Base-by-base conservation (phyloP, 768 basidiomycete species). In the Podaxis rugospora region DNA sequence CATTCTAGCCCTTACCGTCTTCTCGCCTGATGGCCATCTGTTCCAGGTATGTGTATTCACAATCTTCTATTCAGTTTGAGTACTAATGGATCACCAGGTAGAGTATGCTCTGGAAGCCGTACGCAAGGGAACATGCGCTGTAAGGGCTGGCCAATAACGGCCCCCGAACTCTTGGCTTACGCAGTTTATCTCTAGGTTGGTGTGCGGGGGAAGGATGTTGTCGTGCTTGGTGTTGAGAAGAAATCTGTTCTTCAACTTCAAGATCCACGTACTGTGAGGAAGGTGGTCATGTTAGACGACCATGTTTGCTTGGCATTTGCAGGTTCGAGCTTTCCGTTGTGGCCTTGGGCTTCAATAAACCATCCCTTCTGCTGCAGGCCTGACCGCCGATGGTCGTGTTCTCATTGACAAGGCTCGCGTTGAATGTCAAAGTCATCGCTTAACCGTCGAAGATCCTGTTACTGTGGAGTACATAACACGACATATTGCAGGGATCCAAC, bases 71-170 rank as follows among this genome's bases (percentile, higher is more conserved):
- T 53, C 44, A 49, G 59, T 57, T 55, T 37, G 65, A 13, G 35
- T 44, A 69, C 63, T 46, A 46, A 53, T 25, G 16, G 47, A 39
- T 27, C 62, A 62, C 52, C 75, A 98, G 95, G 97, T 99, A 66
- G 97, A 99, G 78, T 99, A 99, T 74, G 97, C 97, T 11, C 78
- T 89, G n/a, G 97, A 99, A 75, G 97, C 97, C 57, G 97, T 98
- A 58, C 80, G 93, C 68, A 93, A 95, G 72, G 97, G 97, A 47
- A 98, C 97, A 11, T 98, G 95, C 74, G 96, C 95, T 62, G 97
- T 98, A 71, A 68, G 84, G 62, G 39, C 1, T 6, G 9, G 3
- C 16, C 39, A 21, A 47, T 32, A 6, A 14, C 21, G 25, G 9
- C 10, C 37, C 21, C 21, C 32, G 2, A 21, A n/a, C 6, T 2